These are phyloP conservation scores for Zoysia pacifica DNA, from an alignment of 176 grass and related monocot genomes.

Conservation along the genomic window DNA sequence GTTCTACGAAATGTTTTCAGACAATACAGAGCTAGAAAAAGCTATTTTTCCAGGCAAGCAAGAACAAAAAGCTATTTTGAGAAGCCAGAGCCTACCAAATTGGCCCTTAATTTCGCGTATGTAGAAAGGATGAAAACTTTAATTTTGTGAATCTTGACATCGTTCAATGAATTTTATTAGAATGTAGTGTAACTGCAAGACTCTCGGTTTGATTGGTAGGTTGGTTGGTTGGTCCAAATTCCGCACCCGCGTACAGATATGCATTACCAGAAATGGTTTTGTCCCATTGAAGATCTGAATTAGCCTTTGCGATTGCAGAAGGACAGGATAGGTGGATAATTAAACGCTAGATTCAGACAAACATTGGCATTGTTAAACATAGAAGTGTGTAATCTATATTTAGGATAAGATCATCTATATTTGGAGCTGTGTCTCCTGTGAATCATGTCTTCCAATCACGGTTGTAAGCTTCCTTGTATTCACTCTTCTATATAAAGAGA, in stretches of 20 bases:
- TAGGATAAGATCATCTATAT: too few species aligned
- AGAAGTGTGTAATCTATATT: too few species aligned
- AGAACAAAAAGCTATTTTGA: too few species aligned
- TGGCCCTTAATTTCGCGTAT: too few species aligned
- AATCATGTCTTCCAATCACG: too few species aligned
- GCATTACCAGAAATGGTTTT: constrained; percentile 36
- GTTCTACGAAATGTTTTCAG: too few species aligned
- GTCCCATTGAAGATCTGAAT: background rate
- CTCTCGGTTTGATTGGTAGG: background rate
- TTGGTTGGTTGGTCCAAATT: constrained; percentile 14
- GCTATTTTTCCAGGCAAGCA: too few species aligned
- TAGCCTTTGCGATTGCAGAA: constrained; percentile 51
- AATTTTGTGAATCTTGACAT: background rate
- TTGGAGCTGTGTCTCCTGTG: too few species aligned
- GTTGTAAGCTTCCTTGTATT: too few species aligned
- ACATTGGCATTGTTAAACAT: background rate
- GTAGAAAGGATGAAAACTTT: background rate
- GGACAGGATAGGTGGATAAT: constrained; percentile 26
- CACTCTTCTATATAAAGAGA: too few species aligned
- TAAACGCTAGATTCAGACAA: constrained; percentile 20
- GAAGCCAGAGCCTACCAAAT: too few species aligned
- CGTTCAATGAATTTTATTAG: background rate
- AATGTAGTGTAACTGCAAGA: constrained; percentile 14
- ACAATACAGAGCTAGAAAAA: too few species aligned
- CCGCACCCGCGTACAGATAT: constrained; percentile 13